Base-by-base conservation (phyloP, 305 asterid species). In the Ilex paraguariensis region DNA sequence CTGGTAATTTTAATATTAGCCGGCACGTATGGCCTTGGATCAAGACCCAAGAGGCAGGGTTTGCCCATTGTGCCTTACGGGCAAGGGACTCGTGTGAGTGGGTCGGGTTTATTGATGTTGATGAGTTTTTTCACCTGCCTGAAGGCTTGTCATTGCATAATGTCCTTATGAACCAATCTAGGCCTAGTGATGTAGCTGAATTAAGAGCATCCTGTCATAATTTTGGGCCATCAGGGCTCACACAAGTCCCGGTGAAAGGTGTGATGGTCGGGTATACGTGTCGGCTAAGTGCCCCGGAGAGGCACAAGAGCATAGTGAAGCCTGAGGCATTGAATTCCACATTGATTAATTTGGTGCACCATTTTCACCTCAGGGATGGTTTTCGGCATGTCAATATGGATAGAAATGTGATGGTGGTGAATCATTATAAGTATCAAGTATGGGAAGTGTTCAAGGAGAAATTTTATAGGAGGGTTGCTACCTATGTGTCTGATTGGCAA, bases 391-490 rank as follows among this genome's bases (percentile, higher is more conserved):
- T 60, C 12, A 72, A 77, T 21, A 32, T 86, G 73, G 73, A 67
- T 15, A 70, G 58, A 64, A 57, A 65, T 15, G 54, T 28, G 42
- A 6, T 80, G 67, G 95, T 81, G 57, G 79, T 88, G 42, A 88
- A 86, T 74, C 96, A 88, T 36, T 88, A 88, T 58, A 88, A 86
- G 74, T 88, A 81, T 63, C 96, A 88, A 75, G 88, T 86, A 15
- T 88, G 96, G 96, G 84, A 86, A 21, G 96, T 88, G 16, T 88
- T 88, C 56, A 86, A 82, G 75, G 83, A 81, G 70, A 88, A 86
- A 72, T 86, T 88, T 49, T 63, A 76, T 14, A 75, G 87, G 67
- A 81, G 95, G 71, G 95, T 84, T 56, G 88, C 87, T 6, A 86
- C 90, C 0, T 88, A 88, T 53, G 96, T 88, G 16, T 75, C 95